phyloP scores from a whole-genome alignment of 441 rosid genomes.

The Corymbia citriodora region DNA sequence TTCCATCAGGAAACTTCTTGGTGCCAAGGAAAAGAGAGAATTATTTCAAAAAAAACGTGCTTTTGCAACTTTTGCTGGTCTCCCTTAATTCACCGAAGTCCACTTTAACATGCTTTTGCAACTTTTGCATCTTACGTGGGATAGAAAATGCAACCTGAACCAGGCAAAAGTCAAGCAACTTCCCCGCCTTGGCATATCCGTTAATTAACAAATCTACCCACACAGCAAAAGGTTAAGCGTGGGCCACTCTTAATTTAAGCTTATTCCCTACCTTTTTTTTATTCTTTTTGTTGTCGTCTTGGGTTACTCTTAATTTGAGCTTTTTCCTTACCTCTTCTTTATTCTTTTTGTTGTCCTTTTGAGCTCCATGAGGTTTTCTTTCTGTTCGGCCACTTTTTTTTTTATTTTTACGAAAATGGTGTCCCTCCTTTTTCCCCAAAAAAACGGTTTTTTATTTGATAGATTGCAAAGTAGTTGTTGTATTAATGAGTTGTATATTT shows the following conservation, averaged over 20 bases:
- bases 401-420: rapidly evolving
- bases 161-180: not conserved
- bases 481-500: not conserved
- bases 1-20: not conserved
- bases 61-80: not conserved
- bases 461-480: not conserved
- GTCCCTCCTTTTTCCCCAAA: not conserved
- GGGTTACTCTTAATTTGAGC: not conserved
- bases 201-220: not conserved
- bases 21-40: not conserved
- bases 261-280: not conserved
- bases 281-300: not conserved
- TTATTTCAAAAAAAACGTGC: not conserved
- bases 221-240: not conserved
- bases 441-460: not conserved
- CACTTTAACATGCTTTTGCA: not conserved
- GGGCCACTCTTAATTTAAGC: not conserved
- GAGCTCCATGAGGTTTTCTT: not conserved
- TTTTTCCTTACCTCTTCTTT: not conserved
- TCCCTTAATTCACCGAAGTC: not conserved
- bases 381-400: not conserved
- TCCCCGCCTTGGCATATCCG: not conserved
- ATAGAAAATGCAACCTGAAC: not conserved
- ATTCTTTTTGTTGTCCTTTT: not conserved
- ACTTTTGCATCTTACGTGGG: not conserved